These are phyloP conservation scores for Claviceps spartinae DNA, from an alignment of 2,329 filamentous ascomycete species.

Conservation along the genomic window DNA sequence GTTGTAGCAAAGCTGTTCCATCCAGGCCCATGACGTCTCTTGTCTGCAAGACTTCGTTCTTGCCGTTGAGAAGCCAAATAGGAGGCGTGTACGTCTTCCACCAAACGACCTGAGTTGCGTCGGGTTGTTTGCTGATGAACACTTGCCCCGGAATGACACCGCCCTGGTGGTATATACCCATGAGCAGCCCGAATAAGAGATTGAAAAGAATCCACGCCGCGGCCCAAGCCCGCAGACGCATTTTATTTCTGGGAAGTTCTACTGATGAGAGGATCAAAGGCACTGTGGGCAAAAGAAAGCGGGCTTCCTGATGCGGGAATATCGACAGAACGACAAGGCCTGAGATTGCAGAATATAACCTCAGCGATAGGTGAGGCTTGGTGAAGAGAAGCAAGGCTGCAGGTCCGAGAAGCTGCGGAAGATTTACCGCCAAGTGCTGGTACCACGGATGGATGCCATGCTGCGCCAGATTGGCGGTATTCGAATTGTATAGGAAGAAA, in stretches of 20 bases:
- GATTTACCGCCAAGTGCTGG: slow-evolving; percentile 58
- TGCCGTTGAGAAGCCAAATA: slow-evolving; percentile 65
- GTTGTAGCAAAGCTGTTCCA: slow-evolving; percentile 43
- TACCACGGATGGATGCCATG: slow-evolving; percentile 71
- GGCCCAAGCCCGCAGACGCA: slow-evolving; percentile 39
- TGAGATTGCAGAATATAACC: slow-evolving; percentile 60
- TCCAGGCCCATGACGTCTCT: slow-evolving; percentile 62
- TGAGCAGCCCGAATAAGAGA: slow-evolving; percentile 49
- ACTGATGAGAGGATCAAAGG: slow-evolving; percentile 66
- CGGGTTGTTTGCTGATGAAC: slow-evolving; percentile 56
- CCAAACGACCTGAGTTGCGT: slow-evolving; percentile 60
- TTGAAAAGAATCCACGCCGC: slow-evolving; percentile 58
- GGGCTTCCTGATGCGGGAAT: slow-evolving; percentile 69
- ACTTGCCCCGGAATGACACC: slow-evolving; percentile 65
- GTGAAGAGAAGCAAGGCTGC: slow-evolving; percentile 48
- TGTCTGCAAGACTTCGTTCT: slow-evolving; percentile 57
- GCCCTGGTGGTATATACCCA: slow-evolving; percentile 74
- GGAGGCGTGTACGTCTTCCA: slow-evolving; percentile 81
- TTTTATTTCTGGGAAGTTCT: slow-evolving; percentile 44
- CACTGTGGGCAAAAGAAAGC: slow-evolving; percentile 62
- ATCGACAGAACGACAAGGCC: slow-evolving; percentile 57
- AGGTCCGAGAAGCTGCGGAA: slow-evolving; percentile 58
- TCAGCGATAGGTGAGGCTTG: slow-evolving; percentile 41
- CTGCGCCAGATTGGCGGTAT: slow-evolving; percentile 53
- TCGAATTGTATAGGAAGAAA: slow-evolving; percentile 63